Evolutionary conservation across 352 stramenopile species (phyloP), one percentile per base, ranked within the genome.

Genomic region (Phytophthora aleatoria): DNA sequence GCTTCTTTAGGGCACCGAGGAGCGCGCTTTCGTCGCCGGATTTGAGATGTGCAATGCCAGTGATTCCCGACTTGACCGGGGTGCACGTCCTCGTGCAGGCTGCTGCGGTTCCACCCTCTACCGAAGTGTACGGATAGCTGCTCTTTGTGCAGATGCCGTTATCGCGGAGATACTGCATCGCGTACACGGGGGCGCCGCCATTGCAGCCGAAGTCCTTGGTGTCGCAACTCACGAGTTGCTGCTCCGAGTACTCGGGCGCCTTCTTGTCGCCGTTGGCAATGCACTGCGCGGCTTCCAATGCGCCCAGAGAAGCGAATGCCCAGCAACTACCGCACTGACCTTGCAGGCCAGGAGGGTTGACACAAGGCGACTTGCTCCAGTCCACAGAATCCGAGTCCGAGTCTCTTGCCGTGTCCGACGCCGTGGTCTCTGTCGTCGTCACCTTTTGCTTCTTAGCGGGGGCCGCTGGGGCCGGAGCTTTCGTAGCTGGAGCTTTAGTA

Each of bases 321-420:
- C 97, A 99, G 79, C 97, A 99, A n/a, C 91, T 97, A 45, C 97
- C 96, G 67, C 97, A 99, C 6, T 90, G 68, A 6, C 94, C 97
- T 72, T 99, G 97, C 73, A 99, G 94, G 57, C 98, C 97, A 33
- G 99, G 63, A 27, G 48, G 50, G 9, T 74, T 76, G 9, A 89
- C 67, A 38, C 73, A 85, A 12, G 27, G 43, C 4, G 76, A 78
- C n/a, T 48, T 76, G 48, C 69, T 82, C 80, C 75, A 83, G 58
- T 83, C 72, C 0, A 81, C 55, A 0, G 73, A 77, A 35, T 71
- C 51, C 11, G 54, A 52, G 24, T 78, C 64, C 16, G 58, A 55
- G 16, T 76, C 56, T 4, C 20, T 44, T 27, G 59, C 52, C 1
- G 24, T 61, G 4, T 70, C 54, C 1, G 53, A 47, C 0, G 57